Percentiles rank a stretch among this genome's conserved stretches.
These are phyloP conservation scores for Ganoderma boninense DNA, from an alignment of 1,284 basidiomycete species.

Conservation along the genomic window DNA sequence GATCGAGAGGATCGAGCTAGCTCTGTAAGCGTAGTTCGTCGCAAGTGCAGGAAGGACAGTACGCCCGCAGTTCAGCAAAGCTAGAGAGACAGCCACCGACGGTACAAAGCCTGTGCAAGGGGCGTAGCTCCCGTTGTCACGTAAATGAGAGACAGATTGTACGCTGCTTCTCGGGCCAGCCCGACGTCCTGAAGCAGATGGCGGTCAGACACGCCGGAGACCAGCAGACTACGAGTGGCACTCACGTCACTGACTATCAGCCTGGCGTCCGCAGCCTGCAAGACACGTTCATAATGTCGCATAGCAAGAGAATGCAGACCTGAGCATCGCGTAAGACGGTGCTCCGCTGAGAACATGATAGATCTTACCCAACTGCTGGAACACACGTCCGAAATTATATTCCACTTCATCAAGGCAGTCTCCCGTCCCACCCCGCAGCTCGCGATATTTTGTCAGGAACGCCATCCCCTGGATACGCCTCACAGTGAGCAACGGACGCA, in stretches of 20 bases:
- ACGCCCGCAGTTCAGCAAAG: not conserved
- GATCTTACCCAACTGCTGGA: slow-evolving; percentile 86
- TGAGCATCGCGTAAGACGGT: slow-evolving; percentile 40
- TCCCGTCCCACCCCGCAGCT: slow-evolving; percentile 53
- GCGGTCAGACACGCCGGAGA: not conserved
- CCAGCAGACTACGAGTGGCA: slow-evolving; percentile 15
- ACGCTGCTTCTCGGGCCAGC: slow-evolving; percentile 80
- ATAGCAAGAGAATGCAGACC: slow-evolving; percentile 84
- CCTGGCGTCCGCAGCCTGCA: slow-evolving; percentile 62
- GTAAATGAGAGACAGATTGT: slow-evolving; percentile 88
- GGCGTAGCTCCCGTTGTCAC: slow-evolving; percentile 77
- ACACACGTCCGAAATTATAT: slow-evolving; percentile 91
- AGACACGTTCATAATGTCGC: slow-evolving; percentile 82
- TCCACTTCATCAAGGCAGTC: slow-evolving; percentile 80
- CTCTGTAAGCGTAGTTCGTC: not conserved
- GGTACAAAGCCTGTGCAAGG: slow-evolving; percentile 70
- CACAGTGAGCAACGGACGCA: slow-evolving; percentile 40
- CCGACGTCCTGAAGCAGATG: slow-evolving; percentile 46
- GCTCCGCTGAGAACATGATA: not conserved
- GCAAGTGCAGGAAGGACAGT: not conserved
- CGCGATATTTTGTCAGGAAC: slow-evolving; percentile 82
- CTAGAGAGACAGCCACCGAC: slow-evolving; percentile 67
- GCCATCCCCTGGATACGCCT: slow-evolving; percentile 70
- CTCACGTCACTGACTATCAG: slow-evolving; percentile 33
- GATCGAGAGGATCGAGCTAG: not conserved